phyloP scores from a whole-genome alignment of 2,329 filamentous ascomycete genomes.

The Talaromyces islandicus region DNA sequence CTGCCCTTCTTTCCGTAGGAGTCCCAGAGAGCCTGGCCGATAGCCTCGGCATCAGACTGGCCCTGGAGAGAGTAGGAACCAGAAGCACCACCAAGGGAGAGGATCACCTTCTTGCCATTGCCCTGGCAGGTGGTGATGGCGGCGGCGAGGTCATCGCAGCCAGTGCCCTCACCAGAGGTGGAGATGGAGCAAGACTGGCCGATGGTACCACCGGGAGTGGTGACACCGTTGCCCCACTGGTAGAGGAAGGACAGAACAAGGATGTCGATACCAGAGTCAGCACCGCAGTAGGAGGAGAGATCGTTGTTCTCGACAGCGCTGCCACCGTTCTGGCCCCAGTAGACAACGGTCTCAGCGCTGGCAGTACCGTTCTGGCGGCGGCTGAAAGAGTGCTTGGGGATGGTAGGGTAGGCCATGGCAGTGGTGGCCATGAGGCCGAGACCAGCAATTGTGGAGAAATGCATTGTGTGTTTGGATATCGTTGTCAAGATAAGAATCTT shows the following conservation, averaged over 20 bases:
- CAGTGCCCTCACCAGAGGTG: not conserved
- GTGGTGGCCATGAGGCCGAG: slow-evolving; percentile 4
- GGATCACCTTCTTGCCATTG: slow-evolving; percentile 40
- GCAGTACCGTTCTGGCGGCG: not conserved
- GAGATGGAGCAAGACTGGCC: slow-evolving; percentile 34
- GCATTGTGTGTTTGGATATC: slow-evolving; percentile 2
- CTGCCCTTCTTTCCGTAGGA: slow-evolving; percentile 36
- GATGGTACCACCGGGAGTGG: slow-evolving; percentile 36
- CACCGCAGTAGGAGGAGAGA: slow-evolving; percentile 29
- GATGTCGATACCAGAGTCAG: slow-evolving; percentile 36
- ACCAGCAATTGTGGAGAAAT: slow-evolving; percentile 8
- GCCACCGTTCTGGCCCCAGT: slow-evolving; percentile 8
- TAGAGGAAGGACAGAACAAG: slow-evolving; percentile 42
- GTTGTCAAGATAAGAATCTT: not conserved
- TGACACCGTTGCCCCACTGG: slow-evolving; percentile 27
- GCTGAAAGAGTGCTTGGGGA: not conserved
- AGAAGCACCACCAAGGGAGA: slow-evolving; percentile 41
- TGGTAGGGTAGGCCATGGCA: slow-evolving; percentile 6
- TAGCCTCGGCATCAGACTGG: slow-evolving; percentile 32
- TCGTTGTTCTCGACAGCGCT: slow-evolving; percentile 7
- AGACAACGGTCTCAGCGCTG: slow-evolving; percentile 7
- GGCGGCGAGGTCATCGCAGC: slow-evolving; percentile 34
- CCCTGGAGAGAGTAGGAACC: slow-evolving; percentile 31
- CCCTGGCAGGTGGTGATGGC: slow-evolving; percentile 40
- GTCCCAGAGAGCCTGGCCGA: slow-evolving; percentile 39